Percentiles rank a stretch among this genome's conserved stretches.
Evolutionary conservation across 2,329 filamentous ascomycete genomes (phyloP).

Genomic region (Pseudogymnoascus sp.): DNA sequence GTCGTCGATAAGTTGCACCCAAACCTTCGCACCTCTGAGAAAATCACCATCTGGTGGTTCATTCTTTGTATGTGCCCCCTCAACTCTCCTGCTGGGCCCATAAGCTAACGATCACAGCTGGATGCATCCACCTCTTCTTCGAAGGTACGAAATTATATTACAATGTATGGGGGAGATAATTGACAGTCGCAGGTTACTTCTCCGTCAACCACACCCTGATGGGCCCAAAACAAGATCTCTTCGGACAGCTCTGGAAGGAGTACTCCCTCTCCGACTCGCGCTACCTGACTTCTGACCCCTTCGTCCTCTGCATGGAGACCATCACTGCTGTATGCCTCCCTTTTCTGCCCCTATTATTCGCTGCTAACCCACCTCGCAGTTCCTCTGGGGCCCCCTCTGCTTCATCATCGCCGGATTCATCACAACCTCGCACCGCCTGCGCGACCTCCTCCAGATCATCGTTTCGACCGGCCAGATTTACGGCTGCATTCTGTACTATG

Average conservation of each 20-base stretch:
- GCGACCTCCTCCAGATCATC: constrained; percentile 44
- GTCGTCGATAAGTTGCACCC: constrained; percentile 48
- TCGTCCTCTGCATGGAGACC: constrained; percentile 51
- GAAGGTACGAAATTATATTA: constrained; percentile 25
- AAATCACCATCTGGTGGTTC: constrained; percentile 66
- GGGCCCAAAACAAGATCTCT: constrained; percentile 35
- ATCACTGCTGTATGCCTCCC: constrained; percentile 38
- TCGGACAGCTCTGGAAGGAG: constrained; percentile 53
- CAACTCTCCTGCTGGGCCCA: background rate
- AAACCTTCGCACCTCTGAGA: constrained; percentile 46
- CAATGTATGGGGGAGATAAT: background rate
- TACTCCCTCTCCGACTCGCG: constrained; percentile 51
- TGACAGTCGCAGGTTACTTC: constrained; percentile 37
- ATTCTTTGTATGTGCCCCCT: constrained; percentile 54
- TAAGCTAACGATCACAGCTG: constrained; percentile 18
- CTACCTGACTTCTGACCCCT: constrained; percentile 46
- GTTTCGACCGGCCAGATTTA: constrained; percentile 35
- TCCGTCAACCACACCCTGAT: constrained; percentile 38
- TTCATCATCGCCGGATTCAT: constrained; percentile 43
- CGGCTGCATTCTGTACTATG: constrained; percentile 57
- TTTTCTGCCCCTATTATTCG: background rate
- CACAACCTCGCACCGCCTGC: constrained; percentile 35
- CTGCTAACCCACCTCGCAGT: constrained; percentile 27
- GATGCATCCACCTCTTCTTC: constrained; percentile 28
- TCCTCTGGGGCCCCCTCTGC: constrained; percentile 54